Evolutionary conservation across 495 filamentous ascomycete genomes (phyloP), one percentile per base, ranked within the genome.

Genomic region (Aspergillus avenaceus): DNA sequence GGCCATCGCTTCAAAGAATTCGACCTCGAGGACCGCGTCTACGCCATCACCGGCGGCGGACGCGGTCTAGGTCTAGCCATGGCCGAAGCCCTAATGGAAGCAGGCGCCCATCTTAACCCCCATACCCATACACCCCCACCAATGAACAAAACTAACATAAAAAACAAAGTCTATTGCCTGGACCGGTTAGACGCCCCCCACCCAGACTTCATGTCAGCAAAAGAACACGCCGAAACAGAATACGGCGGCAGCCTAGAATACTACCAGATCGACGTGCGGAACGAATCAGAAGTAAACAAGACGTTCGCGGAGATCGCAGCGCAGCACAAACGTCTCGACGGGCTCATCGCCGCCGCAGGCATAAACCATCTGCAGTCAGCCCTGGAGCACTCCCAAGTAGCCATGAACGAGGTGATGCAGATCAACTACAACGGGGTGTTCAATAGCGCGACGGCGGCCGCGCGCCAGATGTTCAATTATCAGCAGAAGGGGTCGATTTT

Each of bases 351-450:
- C n/a, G 88, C 87, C 9, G 89, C 88, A 3, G 86, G 85, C 6
- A 84, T 89, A 58, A 85, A 90, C 64, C 84, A 90, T 60, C 83
- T 89, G 56, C 84, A 83, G 8, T 60, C 76, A 4, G 84, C 86
- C 0, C 69, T 89, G 45, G 82, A 88, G 44, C 87, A 90, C 64
- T 79, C 78, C 9, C 77, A 78, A 3, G 76, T 78, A 41, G 82
- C 86, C 24, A 60, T 76, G 2, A 79, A 88, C 52, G 78, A 77
- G 41, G 87, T 90, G 67, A 71, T 90, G 63, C 74, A 79, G 28
- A 81, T 89, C 50, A 90, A 90, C 63, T 82, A 87, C 41, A 88
- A 84, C 21, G 87, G 87, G 9, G 82, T 80, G 12, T 87, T 91
- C 65, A 84, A 87, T 76, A 84, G 84, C 2, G 86, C 88, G 21